Conservation (phyloP, 2,329 filamentous ascomycete species). For the Penicillium sp. region DNA sequence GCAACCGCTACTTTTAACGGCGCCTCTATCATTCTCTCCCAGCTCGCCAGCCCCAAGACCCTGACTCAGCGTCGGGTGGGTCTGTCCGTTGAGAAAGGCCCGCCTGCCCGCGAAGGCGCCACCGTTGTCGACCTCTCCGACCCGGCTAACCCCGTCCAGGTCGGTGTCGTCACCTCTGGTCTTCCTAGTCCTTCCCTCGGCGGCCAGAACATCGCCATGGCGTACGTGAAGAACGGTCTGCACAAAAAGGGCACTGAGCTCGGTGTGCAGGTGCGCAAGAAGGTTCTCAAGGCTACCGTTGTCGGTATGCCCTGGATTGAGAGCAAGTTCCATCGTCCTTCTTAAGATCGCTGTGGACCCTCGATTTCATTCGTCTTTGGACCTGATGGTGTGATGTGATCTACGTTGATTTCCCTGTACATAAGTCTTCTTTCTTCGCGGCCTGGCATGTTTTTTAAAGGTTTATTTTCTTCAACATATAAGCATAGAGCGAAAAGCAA, state of each 20-base stretch:
- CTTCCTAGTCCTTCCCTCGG: constrained; percentile 82
- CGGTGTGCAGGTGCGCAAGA: constrained; percentile 73
- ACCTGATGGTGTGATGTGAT: background rate
- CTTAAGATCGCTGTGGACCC: constrained; percentile 10
- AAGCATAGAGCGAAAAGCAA: constrained; percentile 1
- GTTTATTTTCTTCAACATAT: constrained; percentile 11
- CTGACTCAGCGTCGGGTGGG: constrained; percentile 75
- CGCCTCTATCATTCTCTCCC: constrained; percentile 70
- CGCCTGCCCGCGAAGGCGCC: constrained; percentile 85
- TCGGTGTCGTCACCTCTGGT: constrained; percentile 84
- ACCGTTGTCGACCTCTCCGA: constrained; percentile 63
- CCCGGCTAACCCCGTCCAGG: constrained; percentile 50
- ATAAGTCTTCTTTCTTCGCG: constrained; percentile 6
- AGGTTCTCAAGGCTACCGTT: constrained; percentile 70
- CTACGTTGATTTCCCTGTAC: constrained; percentile 11
- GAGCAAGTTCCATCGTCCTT: constrained; percentile 65
- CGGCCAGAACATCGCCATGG: constrained; percentile 90
- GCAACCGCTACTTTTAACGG: constrained; percentile 75
- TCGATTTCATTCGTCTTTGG: background rate
- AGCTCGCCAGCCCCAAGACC: constrained; percentile 62
- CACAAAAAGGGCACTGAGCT: constrained; percentile 85
- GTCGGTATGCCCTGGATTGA: constrained; percentile 87
- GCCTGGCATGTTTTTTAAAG: constrained; percentile 1
- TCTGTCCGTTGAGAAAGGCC: constrained; percentile 71
- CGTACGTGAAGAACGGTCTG: constrained; percentile 74